Conservation (phyloP, 805 yeast genomes). For the Yamadazyma kitorensis region DNA sequence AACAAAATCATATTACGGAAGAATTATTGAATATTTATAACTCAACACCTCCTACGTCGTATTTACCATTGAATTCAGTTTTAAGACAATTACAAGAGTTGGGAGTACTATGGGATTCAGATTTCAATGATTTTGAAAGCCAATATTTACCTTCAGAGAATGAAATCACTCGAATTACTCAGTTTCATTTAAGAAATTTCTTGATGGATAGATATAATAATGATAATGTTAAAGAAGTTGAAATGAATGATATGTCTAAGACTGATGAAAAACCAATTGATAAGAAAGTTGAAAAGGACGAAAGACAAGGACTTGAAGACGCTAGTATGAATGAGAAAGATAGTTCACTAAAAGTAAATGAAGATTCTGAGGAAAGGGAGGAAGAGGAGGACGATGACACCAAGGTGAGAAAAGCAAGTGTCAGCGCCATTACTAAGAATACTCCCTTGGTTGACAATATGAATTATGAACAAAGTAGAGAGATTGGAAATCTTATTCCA, state of each 20-base stretch:
- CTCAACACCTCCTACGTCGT: conserved; percentile 57
- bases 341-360: background rate
- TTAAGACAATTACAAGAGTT: conserved; percentile 72
- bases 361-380: conserved; percentile 1
- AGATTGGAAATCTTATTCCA: conserved; percentile 19
- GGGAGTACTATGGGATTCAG: conserved; percentile 85
- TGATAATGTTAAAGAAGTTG: conserved; percentile 19
- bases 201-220: conserved; percentile 51
- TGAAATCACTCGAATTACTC: conserved; percentile 87
- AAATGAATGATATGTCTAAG: conserved; percentile 10
- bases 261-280: conserved; percentile 5
- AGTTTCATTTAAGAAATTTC: conserved; percentile 76
- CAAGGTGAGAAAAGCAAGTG: background rate
- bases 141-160: conserved; percentile 85
- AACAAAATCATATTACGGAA: conserved; percentile 43
- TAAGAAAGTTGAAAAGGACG: conserved; percentile 9
- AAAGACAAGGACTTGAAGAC: background rate
- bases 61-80: conserved; percentile 66
- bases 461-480: conserved; percentile 15
- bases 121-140: conserved; percentile 75
- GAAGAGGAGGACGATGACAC: background rate
- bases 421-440: background rate
- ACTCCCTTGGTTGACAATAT: conserved; percentile 9
- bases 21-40: conserved; percentile 53
- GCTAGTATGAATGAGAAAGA: background rate